These are phyloP conservation scores for Cyclostephanos invisitatus DNA, from an alignment of 108 stramenopile genomes.

Conservation along the genomic window DNA sequence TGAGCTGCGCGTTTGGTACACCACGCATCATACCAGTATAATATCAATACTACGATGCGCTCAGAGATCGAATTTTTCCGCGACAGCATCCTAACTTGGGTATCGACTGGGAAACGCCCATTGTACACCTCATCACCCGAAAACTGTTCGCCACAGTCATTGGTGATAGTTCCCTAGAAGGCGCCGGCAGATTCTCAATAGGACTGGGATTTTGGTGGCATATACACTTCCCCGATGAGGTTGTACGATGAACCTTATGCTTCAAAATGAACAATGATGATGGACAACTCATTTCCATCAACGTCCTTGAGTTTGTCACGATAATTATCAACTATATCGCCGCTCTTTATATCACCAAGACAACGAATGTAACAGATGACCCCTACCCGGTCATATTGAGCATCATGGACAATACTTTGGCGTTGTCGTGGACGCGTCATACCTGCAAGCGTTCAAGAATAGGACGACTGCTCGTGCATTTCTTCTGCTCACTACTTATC, in stretches of 20 bases:
- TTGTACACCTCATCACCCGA: background rate
- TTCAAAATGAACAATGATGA: background rate
- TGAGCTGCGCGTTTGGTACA: background rate
- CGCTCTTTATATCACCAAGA: no score
- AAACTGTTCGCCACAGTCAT: background rate
- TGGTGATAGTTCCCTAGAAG: slow-evolving; percentile 5
- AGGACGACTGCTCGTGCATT: slow-evolving; percentile 9
- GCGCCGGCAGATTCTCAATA: background rate
- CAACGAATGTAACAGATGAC: background rate
- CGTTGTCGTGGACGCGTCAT: background rate
- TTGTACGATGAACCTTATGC: background rate
- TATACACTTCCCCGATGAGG: no score
- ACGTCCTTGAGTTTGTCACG: background rate
- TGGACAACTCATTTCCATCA: slow-evolving; percentile 3
- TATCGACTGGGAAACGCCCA: no score
- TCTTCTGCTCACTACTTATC: slow-evolving; percentile 5
- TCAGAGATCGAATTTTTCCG: background rate
- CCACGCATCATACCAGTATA: background rate
- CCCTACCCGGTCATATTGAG: background rate
- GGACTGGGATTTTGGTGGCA: no score
- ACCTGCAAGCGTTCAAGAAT: background rate
- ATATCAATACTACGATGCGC: background rate
- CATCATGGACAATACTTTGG: slow-evolving; percentile 10
- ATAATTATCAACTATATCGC: no score
- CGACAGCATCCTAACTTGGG: no score